A percentile compares a stretch with the other conserved stretches of the same genome.
phyloP scores from a whole-genome alignment of 192 early-diverging fungal genomes.

The Phycomyces nitens region DNA sequence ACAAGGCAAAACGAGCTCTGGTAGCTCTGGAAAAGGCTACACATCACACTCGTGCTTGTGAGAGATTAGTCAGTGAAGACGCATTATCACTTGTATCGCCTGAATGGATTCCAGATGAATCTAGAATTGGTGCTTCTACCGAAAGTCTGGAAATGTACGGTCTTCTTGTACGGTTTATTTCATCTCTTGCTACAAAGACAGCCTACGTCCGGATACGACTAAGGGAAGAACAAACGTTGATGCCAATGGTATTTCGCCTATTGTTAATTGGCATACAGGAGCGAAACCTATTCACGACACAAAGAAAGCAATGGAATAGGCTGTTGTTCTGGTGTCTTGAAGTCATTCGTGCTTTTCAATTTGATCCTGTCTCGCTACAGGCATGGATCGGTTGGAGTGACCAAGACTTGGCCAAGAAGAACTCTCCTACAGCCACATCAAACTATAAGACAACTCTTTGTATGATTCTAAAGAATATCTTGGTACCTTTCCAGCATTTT shows the following conservation, averaged over 20 bases:
- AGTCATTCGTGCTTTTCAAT: constrained; percentile 2
- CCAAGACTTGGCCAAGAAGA: not conserved
- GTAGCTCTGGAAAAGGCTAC: constrained; percentile 3
- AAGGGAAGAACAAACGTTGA: not conserved
- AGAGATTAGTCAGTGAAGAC: constrained; percentile 7
- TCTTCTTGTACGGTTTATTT: not conserved
- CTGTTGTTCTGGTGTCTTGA: not conserved
- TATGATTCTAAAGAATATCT: not conserved
- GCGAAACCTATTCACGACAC: not conserved
- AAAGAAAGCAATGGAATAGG: not conserved
- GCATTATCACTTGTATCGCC: not conserved
- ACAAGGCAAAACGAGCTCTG: constrained; percentile 12
- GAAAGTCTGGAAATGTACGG: not conserved
- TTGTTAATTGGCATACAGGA: not conserved
- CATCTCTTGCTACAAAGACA: not conserved
- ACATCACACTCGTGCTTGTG: constrained; percentile 8
- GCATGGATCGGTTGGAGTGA: not conserved
- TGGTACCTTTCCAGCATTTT: not conserved
- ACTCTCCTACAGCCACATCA: not conserved
- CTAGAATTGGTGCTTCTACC: not conserved
- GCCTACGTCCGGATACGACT: constrained; percentile 10
- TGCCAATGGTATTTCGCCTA: constrained; percentile 7
- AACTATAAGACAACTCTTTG: not conserved
- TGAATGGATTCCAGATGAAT: not conserved
- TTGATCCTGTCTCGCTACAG: not conserved